Conservation (phyloP, 176 grass and related monocot genomes). For the Bromus sterilis region DNA sequence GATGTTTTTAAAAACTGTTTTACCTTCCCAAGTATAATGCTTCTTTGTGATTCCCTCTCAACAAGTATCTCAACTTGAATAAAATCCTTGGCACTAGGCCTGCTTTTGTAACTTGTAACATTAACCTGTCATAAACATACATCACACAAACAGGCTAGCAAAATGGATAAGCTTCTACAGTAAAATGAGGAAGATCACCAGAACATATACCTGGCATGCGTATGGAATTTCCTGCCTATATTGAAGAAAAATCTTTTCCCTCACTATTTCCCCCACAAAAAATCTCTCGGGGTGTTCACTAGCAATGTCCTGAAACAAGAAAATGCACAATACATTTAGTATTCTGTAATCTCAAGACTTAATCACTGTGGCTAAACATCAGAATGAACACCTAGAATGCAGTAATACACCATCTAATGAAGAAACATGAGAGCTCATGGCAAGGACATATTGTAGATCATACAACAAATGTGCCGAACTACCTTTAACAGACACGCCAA, state of each 20-base stretch:
- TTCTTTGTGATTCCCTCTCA: conserved; percentile 86
- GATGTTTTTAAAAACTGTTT: not conserved
- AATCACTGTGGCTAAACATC: not conserved
- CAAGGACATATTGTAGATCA: not conserved
- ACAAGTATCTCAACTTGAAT: conserved; percentile 97
- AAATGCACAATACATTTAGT: not conserved
- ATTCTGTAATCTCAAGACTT: not conserved
- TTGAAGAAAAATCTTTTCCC: conserved; percentile 92
- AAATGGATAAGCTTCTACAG: not conserved
- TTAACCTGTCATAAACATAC: conserved; percentile 43
- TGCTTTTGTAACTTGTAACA: conserved; percentile 79
- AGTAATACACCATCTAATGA: not conserved
- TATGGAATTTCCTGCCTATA: conserved; percentile 94
- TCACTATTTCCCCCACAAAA: conserved; percentile 92
- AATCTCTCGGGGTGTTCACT: conserved; percentile 92
- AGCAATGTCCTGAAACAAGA: conserved; percentile 66
- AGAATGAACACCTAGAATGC: not conserved
- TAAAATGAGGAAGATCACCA: not conserved
- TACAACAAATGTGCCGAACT: not conserved
- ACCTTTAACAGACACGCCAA: not conserved
- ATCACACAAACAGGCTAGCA: conserved; percentile 1
- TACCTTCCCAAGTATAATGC: conserved; percentile 95
- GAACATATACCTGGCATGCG: conserved; percentile 67
- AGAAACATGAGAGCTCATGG: not conserved
- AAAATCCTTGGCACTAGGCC: conserved; percentile 80